Evolutionary conservation across 257 asterid genomes (phyloP).

Genomic region (Phtheirospermum japonicum): DNA sequence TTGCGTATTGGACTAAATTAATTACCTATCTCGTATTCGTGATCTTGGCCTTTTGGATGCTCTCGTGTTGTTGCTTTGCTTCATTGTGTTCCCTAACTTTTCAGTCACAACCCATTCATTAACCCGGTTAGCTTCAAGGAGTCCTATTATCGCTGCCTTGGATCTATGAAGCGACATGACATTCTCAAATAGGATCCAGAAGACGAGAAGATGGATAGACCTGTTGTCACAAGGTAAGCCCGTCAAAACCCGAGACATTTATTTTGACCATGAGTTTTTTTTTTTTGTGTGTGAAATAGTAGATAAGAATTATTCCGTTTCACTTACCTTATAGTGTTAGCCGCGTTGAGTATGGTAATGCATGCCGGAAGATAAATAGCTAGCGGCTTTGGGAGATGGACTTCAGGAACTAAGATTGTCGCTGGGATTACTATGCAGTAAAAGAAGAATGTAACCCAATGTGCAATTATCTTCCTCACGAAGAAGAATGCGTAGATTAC

Average conservation of each 20-base stretch:
- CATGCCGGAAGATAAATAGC: conserved; percentile 72
- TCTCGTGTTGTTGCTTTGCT: conserved; percentile 36
- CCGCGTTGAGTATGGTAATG: conserved; percentile 68
- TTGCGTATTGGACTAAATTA: too few relatives aligned
- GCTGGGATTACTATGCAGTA: conserved; percentile 72
- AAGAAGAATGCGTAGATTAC: conserved; percentile 63
- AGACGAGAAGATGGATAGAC: conserved; percentile 59
- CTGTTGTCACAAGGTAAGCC: conserved; percentile 38
- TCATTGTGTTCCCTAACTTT: conserved; percentile 59
- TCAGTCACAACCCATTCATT: conserved; percentile 84
- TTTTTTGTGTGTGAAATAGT: too few relatives aligned
- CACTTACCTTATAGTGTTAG: too few relatives aligned
- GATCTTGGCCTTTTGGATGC: conserved; percentile 44
- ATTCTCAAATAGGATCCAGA: conserved; percentile 73
- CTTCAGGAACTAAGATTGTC: conserved; percentile 64
- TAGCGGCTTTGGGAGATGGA: conserved; percentile 53
- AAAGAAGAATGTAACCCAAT: conserved; percentile 76
- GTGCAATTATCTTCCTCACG: conserved; percentile 72
- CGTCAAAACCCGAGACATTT: background rate
- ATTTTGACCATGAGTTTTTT: background rate
- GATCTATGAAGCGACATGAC: conserved; percentile 81
- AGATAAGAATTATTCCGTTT: too few relatives aligned
- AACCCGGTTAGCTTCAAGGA: conserved; percentile 61
- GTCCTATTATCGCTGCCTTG: conserved; percentile 78
- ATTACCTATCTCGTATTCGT: conserved; percentile 57